Conservation (phyloP, 139 green algal genomes). For the Chlorella sp. region DNA sequence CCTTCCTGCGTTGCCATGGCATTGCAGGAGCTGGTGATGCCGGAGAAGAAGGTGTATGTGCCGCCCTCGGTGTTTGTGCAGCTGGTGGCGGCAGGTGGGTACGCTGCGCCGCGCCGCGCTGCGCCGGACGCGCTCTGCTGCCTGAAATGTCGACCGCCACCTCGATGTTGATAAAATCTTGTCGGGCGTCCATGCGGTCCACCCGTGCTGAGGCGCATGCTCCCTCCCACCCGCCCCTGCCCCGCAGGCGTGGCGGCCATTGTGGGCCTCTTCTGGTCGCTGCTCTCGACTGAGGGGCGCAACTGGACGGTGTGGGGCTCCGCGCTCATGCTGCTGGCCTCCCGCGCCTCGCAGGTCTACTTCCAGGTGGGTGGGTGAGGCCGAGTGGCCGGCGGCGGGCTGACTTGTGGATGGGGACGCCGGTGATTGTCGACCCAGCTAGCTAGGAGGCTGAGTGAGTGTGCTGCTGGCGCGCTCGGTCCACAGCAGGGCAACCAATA, state of each 20-base stretch:
- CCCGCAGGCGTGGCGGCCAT: background rate
- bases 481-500: too few species aligned
- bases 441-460: too few species aligned
- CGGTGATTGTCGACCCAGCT: too few species aligned
- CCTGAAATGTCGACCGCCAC: too few species aligned
- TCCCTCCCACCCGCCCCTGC: too few species aligned
- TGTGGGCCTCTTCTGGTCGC: background rate
- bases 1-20: too few species aligned
- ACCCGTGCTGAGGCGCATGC: background rate
- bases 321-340: slow-evolving; percentile 12
- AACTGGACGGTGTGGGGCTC: slow-evolving; percentile 9
- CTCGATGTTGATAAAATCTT: too few species aligned
- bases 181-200: background rate
- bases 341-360: slow-evolving; percentile 1
- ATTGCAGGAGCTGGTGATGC: slow-evolving; percentile 21
- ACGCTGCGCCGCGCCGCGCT: background rate
- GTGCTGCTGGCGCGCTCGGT: too few species aligned
- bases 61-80: background rate
- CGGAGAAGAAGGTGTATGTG: slow-evolving; percentile 6
- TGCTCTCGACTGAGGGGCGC: background rate
- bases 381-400: too few species aligned
- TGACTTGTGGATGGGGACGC: too few species aligned
- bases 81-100: slow-evolving; percentile 4
- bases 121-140: background rate
- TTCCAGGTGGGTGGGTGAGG: background rate